phyloP scores from a whole-genome alignment of 2,329 filamentous ascomycete genomes.

The Leptodontidium sp. region DNA sequence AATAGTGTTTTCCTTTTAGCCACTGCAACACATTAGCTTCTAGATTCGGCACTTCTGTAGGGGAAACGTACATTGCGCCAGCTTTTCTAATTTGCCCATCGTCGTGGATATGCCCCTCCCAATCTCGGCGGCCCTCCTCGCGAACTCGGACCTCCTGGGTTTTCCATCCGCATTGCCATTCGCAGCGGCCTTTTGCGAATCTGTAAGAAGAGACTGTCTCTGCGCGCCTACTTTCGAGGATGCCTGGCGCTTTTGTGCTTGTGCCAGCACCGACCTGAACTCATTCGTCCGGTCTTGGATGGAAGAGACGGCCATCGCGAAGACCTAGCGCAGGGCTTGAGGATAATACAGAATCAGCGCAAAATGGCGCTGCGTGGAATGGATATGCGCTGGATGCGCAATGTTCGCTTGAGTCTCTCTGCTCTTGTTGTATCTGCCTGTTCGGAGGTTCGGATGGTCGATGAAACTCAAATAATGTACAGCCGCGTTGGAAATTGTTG shows the following conservation, averaged over 20 bases:
- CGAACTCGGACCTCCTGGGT: slow-evolving; percentile 86
- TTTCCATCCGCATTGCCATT: slow-evolving; percentile 58
- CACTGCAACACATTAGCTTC: slow-evolving; percentile 58
- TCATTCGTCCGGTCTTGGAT: slow-evolving; percentile 97
- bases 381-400: slow-evolving; percentile 12
- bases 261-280: slow-evolving; percentile 89
- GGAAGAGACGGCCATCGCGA: slow-evolving; percentile 70
- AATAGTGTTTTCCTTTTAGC: slow-evolving; percentile 98
- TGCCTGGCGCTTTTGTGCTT: slow-evolving; percentile 82
- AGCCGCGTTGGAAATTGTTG: slow-evolving; percentile 16
- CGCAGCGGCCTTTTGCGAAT: slow-evolving; percentile 72
- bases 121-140: slow-evolving; percentile 88
- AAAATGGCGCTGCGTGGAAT: background rate
- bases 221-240: slow-evolving; percentile 80
- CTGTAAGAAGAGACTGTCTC: slow-evolving; percentile 79
- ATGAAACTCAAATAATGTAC: slow-evolving; percentile 22
- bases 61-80: slow-evolving; percentile 75
- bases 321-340: slow-evolving; percentile 1
- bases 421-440: slow-evolving; percentile 15
- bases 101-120: slow-evolving; percentile 90
- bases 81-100: slow-evolving; percentile 92
- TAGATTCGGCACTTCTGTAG: background rate
- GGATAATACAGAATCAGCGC: background rate
- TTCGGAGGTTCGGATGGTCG: slow-evolving; percentile 25
- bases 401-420: background rate